Evolutionary conservation across 192 early-diverging fungal species (phyloP).

Genomic region (Coemansia asiatica): DNA sequence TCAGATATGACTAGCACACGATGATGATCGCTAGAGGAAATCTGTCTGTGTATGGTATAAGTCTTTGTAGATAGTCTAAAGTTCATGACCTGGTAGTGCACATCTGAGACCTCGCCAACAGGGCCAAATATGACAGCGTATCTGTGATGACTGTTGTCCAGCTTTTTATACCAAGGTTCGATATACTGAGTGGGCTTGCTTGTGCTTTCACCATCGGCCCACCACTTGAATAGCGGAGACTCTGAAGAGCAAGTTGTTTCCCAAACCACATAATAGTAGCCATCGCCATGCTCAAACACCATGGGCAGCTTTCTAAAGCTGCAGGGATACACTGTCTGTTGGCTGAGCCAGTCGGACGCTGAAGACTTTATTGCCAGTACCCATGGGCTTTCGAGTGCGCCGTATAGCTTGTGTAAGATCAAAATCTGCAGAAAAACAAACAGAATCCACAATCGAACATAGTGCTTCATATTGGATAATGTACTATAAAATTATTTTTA

Average conservation of each 20-base stretch:
- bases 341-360: slow-evolving; percentile 23
- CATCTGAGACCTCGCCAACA: slow-evolving; percentile 9
- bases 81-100: slow-evolving; percentile 31
- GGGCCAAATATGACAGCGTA: slow-evolving; percentile 44
- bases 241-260: slow-evolving; percentile 38
- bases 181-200: slow-evolving; percentile 9
- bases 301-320: slow-evolving; percentile 35
- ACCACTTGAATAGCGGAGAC: slow-evolving; percentile 39
- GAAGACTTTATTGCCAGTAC: slow-evolving; percentile 17
- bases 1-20: slow-evolving; percentile 45
- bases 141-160: slow-evolving; percentile 36
- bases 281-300: slow-evolving; percentile 44
- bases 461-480: slow-evolving; percentile 21
- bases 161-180: slow-evolving; percentile 26
- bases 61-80: slow-evolving; percentile 17
- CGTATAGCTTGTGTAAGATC: slow-evolving; percentile 14
- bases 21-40: not conserved
- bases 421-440: slow-evolving; percentile 9
- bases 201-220: slow-evolving; percentile 9
- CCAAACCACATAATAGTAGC: slow-evolving; percentile 50
- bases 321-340: slow-evolving; percentile 30
- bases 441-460: slow-evolving; percentile 32
- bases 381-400: slow-evolving; percentile 11
- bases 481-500: not conserved
- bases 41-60: slow-evolving; percentile 26